phyloP scores from a whole-genome alignment of 2,329 filamentous ascomycete species.

The Hypoxylon sp. region DNA sequence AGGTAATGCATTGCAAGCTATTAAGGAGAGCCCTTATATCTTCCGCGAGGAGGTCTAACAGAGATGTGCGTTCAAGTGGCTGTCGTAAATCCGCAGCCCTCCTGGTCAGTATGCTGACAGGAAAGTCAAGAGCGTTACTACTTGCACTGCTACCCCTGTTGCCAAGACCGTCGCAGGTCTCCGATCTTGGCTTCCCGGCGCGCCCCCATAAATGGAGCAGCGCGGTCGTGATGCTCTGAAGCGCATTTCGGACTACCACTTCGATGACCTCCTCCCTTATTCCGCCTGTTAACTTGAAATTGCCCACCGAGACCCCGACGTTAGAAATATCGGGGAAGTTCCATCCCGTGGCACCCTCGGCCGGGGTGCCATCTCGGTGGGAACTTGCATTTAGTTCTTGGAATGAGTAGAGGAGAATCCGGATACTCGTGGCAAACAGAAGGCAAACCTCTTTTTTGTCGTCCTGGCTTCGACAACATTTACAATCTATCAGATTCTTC shows the following conservation, averaged over 20 bases:
- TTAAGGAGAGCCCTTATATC: slow-evolving; percentile 12
- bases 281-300: slow-evolving; percentile 3
- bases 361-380: background rate
- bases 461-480: slow-evolving; percentile 18
- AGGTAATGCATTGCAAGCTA: background rate
- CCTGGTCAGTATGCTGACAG: background rate
- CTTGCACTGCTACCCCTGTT: background rate
- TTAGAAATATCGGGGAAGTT: background rate
- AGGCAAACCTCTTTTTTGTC: slow-evolving; percentile 40
- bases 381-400: slow-evolving; percentile 14
- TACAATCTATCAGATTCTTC: slow-evolving; percentile 6
- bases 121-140: background rate
- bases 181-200: slow-evolving; percentile 5
- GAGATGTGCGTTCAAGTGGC: background rate
- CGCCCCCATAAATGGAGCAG: slow-evolving; percentile 20
- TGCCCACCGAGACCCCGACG: slow-evolving; percentile 1
- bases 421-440: slow-evolving; percentile 42
- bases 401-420: slow-evolving; percentile 34
- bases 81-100: background rate
- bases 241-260: slow-evolving; percentile 9
- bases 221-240: slow-evolving; percentile 14
- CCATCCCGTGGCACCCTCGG: too few species aligned
- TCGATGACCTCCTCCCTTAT: background rate
- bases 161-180: background rate
- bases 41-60: background rate